Conservation (phyloP, 2,329 filamentous ascomycete species). For the Zasmidium cellare region DNA sequence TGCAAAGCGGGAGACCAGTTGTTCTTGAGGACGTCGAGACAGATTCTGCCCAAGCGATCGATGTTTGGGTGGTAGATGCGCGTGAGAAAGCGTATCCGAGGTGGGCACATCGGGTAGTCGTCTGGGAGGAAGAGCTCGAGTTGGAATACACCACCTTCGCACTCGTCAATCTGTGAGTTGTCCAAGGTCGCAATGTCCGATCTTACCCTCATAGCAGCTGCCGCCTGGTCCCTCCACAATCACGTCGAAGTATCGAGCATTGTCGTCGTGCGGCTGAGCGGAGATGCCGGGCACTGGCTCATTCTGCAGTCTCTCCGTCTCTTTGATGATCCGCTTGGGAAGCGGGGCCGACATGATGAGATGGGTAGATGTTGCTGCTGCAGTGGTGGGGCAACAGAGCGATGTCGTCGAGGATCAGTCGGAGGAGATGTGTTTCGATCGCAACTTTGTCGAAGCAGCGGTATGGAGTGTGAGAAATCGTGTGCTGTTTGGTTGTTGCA, state of each 20-base stretch:
- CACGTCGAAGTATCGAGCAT: conserved; percentile 97
- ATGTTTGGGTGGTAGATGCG: conserved; percentile 99
- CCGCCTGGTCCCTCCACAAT: conserved; percentile 89
- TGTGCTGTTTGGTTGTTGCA: neutral
- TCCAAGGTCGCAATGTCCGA: neutral
- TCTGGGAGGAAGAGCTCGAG: conserved; percentile 97
- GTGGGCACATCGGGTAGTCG: conserved; percentile 98
- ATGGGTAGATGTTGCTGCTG: neutral
- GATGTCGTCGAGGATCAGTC: neutral
- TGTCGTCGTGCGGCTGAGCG: conserved; percentile 93
- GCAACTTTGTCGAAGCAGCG: neutral
- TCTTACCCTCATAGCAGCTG: conserved; percentile 88
- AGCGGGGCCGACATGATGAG: conserved; percentile 60
- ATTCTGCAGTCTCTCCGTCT: conserved; percentile 94
- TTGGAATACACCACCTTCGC: conserved; percentile 79
- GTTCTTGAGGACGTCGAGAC: conserved; percentile 94
- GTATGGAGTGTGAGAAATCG: neutral
- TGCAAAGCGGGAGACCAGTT: conserved; percentile 99
- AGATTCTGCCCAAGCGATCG: conserved; percentile 95
- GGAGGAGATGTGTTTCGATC: neutral
- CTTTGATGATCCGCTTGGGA: conserved; percentile 96
- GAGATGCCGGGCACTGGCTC: conserved; percentile 97
- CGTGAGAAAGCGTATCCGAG: conserved; percentile 96
- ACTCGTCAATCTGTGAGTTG: neutral
- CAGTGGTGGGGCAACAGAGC: neutral